phyloP scores from a whole-genome alignment of 306 rosid genomes.

The Dryas drummondii region DNA sequence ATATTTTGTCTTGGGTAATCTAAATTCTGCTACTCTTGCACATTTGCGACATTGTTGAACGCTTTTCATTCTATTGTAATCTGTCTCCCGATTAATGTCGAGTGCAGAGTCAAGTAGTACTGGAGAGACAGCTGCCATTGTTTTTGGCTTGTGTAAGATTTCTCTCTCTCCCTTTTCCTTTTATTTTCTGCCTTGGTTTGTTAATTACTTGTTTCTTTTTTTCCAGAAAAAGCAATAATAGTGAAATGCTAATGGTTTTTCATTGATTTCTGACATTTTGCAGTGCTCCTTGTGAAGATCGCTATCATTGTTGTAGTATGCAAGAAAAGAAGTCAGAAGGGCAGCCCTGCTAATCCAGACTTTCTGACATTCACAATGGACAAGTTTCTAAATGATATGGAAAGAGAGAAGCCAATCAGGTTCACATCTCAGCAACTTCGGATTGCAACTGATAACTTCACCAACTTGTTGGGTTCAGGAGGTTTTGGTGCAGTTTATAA shows the following conservation, averaged over 20 bases:
- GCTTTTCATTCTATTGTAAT: neutral
- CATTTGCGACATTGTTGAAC: neutral
- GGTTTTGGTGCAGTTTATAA: slow-evolving; percentile 45
- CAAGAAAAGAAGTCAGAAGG: neutral
- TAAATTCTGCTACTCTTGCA: neutral
- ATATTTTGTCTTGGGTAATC: neutral
- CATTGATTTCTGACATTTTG: slow-evolving; percentile 8
- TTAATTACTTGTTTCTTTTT: neutral
- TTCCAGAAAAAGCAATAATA: too few relatives aligned
- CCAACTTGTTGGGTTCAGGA: slow-evolving; percentile 32
- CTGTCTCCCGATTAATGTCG: neutral
- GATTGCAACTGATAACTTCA: neutral
- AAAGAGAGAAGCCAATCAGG: slow-evolving; percentile 42
- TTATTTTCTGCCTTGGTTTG: neutral
- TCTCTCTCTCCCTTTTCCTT: neutral
- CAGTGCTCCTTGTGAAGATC: slow-evolving; percentile 27
- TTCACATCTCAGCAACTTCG: neutral
- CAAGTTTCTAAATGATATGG: slow-evolving; percentile 41
- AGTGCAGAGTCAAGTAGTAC: neutral
- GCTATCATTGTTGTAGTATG: slow-evolving; percentile 11
- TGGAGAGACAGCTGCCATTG: neutral
- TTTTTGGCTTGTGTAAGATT: neutral
- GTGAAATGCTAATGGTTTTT: neutral
- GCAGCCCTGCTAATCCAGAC: neutral
- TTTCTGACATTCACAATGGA: slow-evolving; percentile 30